Evolutionary conservation across 371 early-diverging fungal genomes (phyloP).

Genomic region (Chytridium lagenaria): DNA sequence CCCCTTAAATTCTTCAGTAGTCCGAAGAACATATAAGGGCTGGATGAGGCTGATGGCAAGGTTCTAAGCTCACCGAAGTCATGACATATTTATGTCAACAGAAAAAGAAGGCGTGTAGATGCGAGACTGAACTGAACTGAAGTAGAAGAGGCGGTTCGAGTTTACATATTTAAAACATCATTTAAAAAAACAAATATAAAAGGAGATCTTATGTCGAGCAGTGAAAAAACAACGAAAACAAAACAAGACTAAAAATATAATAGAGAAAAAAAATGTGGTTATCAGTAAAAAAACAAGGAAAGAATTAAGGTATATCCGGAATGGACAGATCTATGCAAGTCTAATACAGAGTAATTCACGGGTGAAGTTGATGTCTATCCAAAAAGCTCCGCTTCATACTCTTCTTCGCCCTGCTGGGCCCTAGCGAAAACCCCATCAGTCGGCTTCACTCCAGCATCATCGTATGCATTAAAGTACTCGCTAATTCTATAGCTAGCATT

Average conservation of each 20-base stretch:
- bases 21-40: not conserved
- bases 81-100: too few relatives aligned
- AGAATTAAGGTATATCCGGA: not conserved
- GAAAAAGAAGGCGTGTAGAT: too few relatives aligned
- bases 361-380: not conserved
- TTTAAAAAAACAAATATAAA: too few relatives aligned
- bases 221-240: too few relatives aligned
- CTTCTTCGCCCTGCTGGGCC: conserved; percentile 2
- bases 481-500: conserved; percentile 9
- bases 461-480: conserved; percentile 11
- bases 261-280: not conserved
- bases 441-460: conserved; percentile 15
- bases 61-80: too few relatives aligned
- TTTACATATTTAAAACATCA: too few relatives aligned
- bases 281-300: not conserved
- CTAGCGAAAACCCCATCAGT: conserved; percentile 1
- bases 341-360: not conserved
- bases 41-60: not conserved
- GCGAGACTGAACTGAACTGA: too few relatives aligned
- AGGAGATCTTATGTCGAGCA: too few relatives aligned
- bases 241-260: not conserved
- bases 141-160: too few relatives aligned
- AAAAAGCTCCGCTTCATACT: conserved; percentile 16
- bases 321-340: not conserved
- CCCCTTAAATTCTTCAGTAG: too few relatives aligned